A percentile compares a stretch with the other conserved stretches of the same genome.
phyloP scores from a whole-genome alignment of 1,284 basidiomycete genomes.

The Dichomitus squalens region DNA sequence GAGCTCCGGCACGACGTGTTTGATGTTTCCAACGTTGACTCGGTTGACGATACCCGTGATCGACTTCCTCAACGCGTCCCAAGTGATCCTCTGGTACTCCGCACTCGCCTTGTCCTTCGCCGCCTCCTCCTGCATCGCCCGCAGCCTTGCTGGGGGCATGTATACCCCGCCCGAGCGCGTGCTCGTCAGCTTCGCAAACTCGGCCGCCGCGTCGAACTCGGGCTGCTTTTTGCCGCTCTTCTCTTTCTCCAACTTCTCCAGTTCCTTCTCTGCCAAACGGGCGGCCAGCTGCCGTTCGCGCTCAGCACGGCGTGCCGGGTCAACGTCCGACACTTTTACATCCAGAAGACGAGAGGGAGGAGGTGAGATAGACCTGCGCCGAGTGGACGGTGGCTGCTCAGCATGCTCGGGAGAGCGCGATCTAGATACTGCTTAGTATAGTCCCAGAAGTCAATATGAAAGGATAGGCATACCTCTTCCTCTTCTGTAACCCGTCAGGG shows the following conservation, averaged over 20 bases:
- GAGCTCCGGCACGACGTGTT: constrained; percentile 92
- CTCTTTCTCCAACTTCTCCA: constrained; percentile 58
- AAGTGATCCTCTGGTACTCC: constrained; percentile 96
- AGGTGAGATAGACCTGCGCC: constrained; percentile 67
- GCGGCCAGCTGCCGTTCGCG: constrained; percentile 79
- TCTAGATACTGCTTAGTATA: constrained; percentile 9
- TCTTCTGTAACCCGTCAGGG: constrained; percentile 46
- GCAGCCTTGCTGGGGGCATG: constrained; percentile 91
- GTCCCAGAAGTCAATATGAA: not conserved
- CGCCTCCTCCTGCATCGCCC: constrained; percentile 90
- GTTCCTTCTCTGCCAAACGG: constrained; percentile 72
- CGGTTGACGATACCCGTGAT: constrained; percentile 99
- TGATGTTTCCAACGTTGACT: constrained; percentile 96
- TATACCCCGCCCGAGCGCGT: constrained; percentile 94
- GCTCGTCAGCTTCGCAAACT: constrained; percentile 80
- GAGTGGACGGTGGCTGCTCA: constrained; percentile 59
- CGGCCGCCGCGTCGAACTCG: constrained; percentile 68
- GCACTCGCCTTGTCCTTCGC: constrained; percentile 82
- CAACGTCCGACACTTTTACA: constrained; percentile 69
- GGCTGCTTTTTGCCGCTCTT: constrained; percentile 47
- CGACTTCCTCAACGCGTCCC: constrained; percentile 97
- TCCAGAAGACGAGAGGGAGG: constrained; percentile 41
- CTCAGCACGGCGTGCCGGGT: constrained; percentile 74
- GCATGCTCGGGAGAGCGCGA: constrained; percentile 52
- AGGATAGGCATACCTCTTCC: constrained; percentile 51